Conservation (phyloP, 768 basidiomycete genomes). For the Russula dissimulans region DNA sequence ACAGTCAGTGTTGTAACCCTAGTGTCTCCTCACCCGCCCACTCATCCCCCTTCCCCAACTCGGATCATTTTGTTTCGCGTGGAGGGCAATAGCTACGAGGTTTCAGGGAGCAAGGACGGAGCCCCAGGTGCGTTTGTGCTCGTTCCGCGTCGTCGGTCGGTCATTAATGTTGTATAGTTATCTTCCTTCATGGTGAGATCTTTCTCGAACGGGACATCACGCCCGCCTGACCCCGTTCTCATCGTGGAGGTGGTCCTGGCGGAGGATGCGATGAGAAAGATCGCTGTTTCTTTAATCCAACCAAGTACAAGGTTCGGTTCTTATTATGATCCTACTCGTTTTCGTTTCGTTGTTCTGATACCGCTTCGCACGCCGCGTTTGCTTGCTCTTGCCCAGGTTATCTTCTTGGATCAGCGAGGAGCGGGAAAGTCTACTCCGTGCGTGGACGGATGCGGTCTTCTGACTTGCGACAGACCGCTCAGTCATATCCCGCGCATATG, state of each 20-base stretch:
- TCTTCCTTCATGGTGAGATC: conserved; percentile 18
- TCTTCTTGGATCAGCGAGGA: conserved; percentile 87
- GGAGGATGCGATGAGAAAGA: conserved; percentile 63
- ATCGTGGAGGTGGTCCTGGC: conserved; percentile 60
- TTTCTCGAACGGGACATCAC: too few species aligned
- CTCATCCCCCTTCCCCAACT: neutral
- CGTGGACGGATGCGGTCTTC: conserved; percentile 22
- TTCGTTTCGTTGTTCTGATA: neutral
- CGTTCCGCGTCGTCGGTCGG: neutral
- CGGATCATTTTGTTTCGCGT: neutral
- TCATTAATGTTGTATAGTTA: conserved; percentile 4
- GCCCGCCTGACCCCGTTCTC: neutral
- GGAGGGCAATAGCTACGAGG: conserved; percentile 15
- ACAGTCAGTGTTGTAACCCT: conserved; percentile 6
- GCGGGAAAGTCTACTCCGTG: conserved; percentile 81
- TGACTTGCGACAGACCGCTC: neutral
- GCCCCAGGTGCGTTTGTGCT: conserved; percentile 13
- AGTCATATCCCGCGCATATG: neutral
- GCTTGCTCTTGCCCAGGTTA: conserved; percentile 40
- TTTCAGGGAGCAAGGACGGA: conserved; percentile 17
- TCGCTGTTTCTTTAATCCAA: conserved; percentile 72
- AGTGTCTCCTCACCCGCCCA: neutral
- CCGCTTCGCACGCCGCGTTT: neutral
- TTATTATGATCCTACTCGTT: neutral
- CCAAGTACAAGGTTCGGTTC: conserved; percentile 64